Evolutionary conservation across 345 rosid genomes (phyloP), one percentile per base, ranked within the genome.

Genomic region (Acer negundo): DNA sequence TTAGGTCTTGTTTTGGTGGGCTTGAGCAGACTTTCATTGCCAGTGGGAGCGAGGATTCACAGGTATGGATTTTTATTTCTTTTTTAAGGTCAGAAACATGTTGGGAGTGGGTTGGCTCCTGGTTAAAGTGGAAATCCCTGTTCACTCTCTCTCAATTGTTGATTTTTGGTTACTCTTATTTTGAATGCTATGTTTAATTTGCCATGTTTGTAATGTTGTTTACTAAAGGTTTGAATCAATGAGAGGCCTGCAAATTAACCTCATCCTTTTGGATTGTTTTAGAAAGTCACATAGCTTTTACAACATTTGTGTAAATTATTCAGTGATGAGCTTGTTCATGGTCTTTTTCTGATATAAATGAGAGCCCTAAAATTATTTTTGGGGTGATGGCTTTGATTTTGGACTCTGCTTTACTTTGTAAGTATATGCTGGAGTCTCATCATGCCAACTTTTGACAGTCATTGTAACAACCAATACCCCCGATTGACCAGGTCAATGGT

Each of bases 31-130:
- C 93, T 22, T 91, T 89, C 80, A 74, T 91, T 76, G 95, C 95
- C 55, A 88, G 93, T 55, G 95, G 95, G 26, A 91, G 95, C 53
- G 91, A 91, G 84, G 93, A 91, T 83, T 87, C 95, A 63, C 91
- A 86, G 93, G 95, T 89, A 84, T 61, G 79, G 73, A 72, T 62
- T 47, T 77, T 20, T 16, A 1, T 5, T 47, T 19, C 40, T 55
- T 28, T 67, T 75, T n/a, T 16, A 5, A 40, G 7, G 23, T 56
- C 63, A 51, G 63, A 31, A 65, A 4, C 67, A 35, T 31, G 11
- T 22, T 46, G 46, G 75, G 38, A 12, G 4, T 59, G 19, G 8
- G 49, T 59, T 70, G 55, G 42, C 46, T 44, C 59, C 22, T 71
- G 62, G 22, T 46, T 66, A 20, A 31, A 44, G 24, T 46, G 56